Percentiles rank a stretch among this genome's conserved stretches.
Evolutionary conservation across 768 basidiomycete genomes (phyloP).

Genomic region (Termitomyces sp.): DNA sequence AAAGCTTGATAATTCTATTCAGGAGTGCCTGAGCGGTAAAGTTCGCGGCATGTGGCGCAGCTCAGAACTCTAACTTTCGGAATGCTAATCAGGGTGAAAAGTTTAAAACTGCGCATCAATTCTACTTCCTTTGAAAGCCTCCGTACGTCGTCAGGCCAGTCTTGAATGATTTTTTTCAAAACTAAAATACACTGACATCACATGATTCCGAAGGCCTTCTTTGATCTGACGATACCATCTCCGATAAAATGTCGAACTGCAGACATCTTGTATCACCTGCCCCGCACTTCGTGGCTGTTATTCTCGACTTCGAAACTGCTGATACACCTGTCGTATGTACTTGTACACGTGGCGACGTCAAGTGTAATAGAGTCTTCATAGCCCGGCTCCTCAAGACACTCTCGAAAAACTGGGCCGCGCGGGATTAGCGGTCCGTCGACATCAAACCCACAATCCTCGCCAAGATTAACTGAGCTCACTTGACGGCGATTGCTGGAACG

Average conservation of each 20-base stretch:
- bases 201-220: background rate
- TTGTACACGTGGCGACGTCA: background rate
- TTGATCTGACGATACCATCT: background rate
- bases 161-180: background rate
- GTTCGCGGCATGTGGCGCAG: background rate
- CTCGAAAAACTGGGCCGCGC: background rate
- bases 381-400: background rate
- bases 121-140: background rate
- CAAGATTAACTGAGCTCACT: background rate
- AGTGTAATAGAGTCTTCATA: background rate
- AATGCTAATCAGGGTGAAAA: background rate
- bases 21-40: background rate
- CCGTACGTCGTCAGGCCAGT: background rate
- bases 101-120: background rate
- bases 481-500: background rate
- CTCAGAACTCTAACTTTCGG: background rate
- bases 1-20: background rate
- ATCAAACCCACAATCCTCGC: background rate
- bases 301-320: background rate
- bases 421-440: background rate
- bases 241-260: background rate
- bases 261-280: background rate
- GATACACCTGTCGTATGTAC: background rate
- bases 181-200: background rate
- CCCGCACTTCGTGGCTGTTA: background rate